Base-by-base conservation (phyloP, 2,329 filamentous ascomycete genomes). In the Colletotrichum shisoi region DNA sequence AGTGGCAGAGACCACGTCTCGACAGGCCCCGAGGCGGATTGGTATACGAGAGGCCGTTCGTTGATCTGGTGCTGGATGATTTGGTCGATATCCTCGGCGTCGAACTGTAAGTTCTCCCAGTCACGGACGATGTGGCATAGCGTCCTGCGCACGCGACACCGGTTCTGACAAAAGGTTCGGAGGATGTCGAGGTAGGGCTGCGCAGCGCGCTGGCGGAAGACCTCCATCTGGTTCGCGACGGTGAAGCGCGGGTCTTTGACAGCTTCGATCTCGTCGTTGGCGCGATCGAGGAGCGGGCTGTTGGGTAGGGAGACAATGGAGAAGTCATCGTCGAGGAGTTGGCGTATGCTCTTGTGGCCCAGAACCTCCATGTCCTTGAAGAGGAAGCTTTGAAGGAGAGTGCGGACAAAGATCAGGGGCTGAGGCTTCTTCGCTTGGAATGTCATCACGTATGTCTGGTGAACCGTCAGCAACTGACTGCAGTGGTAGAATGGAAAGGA, bases 141-240 rank as follows among this genome's bases (percentile, higher is more conserved):
- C n/a, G 90, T 93, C 42, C 95, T 87, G n/a, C 95, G 88, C 48
- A 96, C 88, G 2, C 95, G 90, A 74, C 93, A 96, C 59, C 93
- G 85, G 74, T 98, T 99, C 75, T 98, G 92, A 73, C 93, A 96
- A 19, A 95, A 83, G 8, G 91, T 90, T 54, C 93, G 88, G 73
- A 95, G 89, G 17, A 96, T 85, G 71, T 97, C 94, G 19, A 97
- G 81, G 73, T 93, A 97, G 0, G 90, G 88, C 76, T 92, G 82
- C 5, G 84, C 87, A 1, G 86, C 84, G 34, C 85, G 80, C 68
- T 85, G 81, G 13, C 88, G 83, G 72, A 90, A 90, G 1, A 82
- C 73, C 71, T 97, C 91, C 84, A 97, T 92, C 58, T 89, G 83
- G 59, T 87, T 83, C 0, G 91, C 87, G 69, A 94, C 88, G 69